Base-by-base conservation (phyloP, 2,329 filamentous ascomycete genomes). In the Cladosporium colombiae region DNA sequence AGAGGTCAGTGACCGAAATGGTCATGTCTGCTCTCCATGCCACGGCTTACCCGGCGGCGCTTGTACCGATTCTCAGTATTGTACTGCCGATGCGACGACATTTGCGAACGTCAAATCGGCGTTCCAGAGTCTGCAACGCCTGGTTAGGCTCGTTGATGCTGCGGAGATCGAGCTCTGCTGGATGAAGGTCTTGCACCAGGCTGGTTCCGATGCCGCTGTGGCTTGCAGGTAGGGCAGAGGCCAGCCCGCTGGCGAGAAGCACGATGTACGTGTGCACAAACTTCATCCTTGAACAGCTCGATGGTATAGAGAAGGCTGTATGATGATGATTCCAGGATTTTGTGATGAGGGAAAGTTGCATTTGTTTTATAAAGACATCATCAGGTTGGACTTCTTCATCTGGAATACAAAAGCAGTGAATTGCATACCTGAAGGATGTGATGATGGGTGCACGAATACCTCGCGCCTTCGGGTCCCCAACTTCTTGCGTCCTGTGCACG, bases 61-160 rank as follows among this genome's bases (percentile, higher is more conserved):
- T 53, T 33, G 50, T 53, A 25, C 50, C 50, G 10, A 53, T 53
- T 11, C 23, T n/a, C 7, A 53, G 50, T 4, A 53, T 16, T n/a
- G 50, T 53, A 29, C 16, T 10, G 18, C 50, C 50, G 27, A 53
- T 31, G 5, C 27, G 25, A 27, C 50, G 27, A n/a, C 50, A 53
- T 16, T 27, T 14, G 49, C 49, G 49, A 53, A 27, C 5, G 16
- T 53, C 27, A 18, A 53, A 31, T 31, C 50, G 27, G 29, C 50
- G 50, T 53, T 53, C 50, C 27, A 53, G 23, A 10, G 50, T 53
- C 50, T 53, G 50, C 50, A 53, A 31, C 1, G 16, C 50, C 25
- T 29, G 27, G 16, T 53, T 31, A n/a, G 50, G 50, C 50, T 53
- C 50, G 50, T 53, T 53, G 50, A 53, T 31, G 50, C 50, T 53